Base-by-base conservation (phyloP, 2,329 filamentous ascomycete species). In the Ascochyta clinopodiicola region DNA sequence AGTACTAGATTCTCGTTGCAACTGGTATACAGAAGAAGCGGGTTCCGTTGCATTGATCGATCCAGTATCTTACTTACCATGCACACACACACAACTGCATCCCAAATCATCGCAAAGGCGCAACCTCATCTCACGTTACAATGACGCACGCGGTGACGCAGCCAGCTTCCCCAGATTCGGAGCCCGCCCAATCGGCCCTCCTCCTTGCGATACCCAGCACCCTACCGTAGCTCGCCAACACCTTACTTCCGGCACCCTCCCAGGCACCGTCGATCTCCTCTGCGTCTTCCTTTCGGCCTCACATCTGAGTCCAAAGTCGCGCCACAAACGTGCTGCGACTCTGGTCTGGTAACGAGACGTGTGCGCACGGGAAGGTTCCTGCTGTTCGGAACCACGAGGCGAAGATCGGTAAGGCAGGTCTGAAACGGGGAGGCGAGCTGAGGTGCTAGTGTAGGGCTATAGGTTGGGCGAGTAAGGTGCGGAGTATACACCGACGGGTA, bases 131-230 rank as follows among this genome's bases (percentile, higher is more conserved):
- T 10, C 27, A 29, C 27, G 10, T 10, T 29, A 10, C 31, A 2
- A 34, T 34, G 31, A 34, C 31, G 31, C 22, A 7, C 31, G 12
- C 12, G 17, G 32, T 35, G 32, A 35, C 15, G 13, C 15, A 35
- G 15, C 32, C 29, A 22, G 36, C 35, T 49, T 39, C 51, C 46
- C 52, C 52, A 32, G 42, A 43, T 45, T 36, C 22, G 29, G 12
- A 9, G 10, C 25, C 34, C 44, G n/a, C 32, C 35, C 6, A 24
- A 45, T 36, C 42, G 36, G 46, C 36, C 42, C 52, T 21, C 40
- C 19, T 27, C 17, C 6, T 10, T 1, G 15, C 19, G n/a, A 4
- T 21, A 40, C 15, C 17, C 17, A 17, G 17, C 17, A 17, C 17
- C 17, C 17, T 17, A 17, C 17, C 17, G n/a, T 40, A 32, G 44